Evolutionary conservation across 2,329 filamentous ascomycete species (phyloP), one percentile per base, ranked within the genome.

Genomic region (Thelonectria rubi): DNA sequence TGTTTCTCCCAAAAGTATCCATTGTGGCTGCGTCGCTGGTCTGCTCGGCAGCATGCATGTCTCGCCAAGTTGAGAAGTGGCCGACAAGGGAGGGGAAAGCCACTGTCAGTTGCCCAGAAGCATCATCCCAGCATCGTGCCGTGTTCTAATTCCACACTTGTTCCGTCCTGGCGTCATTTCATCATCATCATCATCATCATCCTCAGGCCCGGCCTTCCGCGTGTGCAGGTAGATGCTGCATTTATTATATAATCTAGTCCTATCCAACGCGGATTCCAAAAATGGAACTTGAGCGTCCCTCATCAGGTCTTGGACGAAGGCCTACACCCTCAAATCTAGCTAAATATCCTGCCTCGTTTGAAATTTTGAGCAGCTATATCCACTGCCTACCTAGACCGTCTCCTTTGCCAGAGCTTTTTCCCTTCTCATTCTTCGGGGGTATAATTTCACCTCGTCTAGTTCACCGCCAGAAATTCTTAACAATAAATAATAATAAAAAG

Each of bases 391-490:
- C 5, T 30, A 24, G 65, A 67, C 34, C 50, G 26, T 58, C 48
- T 50, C 60, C 61, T 61, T 71, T 63, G 64, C 56, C 55, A 54
- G 60, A 34, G 48, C 30, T 47, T 47, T 47, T 67, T 65, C 68
- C 69, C 63, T 70, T 56, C 63, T 72, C 60, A 61, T 72, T 62
- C 68, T 67, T 62, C 47, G 60, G 68, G 69, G 69, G 69, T 72
- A 72, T 72, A 72, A 67, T 66, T 24, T 69, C 69, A 69, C 69
- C 69, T 72, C 68, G 64, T 71, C 69, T 72, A 72, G 61, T 71
- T 71, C 60, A 68, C 69, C 69, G 62, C 69, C 50, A 69, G 26
- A 30, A 30, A 30, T n/a, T n/a, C n/a, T n/a, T n/a, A n/a, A n/a
- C n/a, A 24, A 24, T 4, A 24, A 7, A 24, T 24, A 24, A 67